These are phyloP conservation scores for Lasiosphaeris hirsuta DNA, from an alignment of 495 filamentous ascomycete genomes.

Conservation along the genomic window DNA sequence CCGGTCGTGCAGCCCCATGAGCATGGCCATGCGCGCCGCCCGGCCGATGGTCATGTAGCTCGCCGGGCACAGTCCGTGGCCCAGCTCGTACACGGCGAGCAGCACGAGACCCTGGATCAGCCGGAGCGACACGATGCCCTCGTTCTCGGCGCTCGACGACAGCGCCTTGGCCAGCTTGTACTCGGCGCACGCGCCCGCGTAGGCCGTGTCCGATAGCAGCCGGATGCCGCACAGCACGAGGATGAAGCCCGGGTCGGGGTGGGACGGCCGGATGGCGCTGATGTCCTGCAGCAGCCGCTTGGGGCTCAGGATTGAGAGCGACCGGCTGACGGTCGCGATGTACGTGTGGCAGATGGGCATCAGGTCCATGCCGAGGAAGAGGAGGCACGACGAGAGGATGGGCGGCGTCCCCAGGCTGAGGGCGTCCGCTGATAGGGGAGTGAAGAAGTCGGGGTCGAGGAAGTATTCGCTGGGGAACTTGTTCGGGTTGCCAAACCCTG, in stretches of 20 bases:
- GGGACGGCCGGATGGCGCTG: not conserved
- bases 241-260: not conserved
- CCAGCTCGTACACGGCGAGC: constrained; percentile 8
- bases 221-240: constrained; percentile 1
- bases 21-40: not conserved
- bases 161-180: not conserved
- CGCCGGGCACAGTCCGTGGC: constrained; percentile 8
- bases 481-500: not conserved
- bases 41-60: constrained; percentile 6
- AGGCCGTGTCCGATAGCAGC: not conserved
- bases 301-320: constrained; percentile 6
- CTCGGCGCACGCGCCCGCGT: not conserved
- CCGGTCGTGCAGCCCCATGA: not conserved
- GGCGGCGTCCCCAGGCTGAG: not conserved
- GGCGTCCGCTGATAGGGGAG: not conserved
- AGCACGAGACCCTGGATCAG: constrained; percentile 1
- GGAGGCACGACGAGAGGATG: not conserved
- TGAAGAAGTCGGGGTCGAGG: constrained; percentile 12
- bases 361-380: not conserved
- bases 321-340: not conserved
- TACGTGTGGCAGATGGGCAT: constrained; percentile 1
- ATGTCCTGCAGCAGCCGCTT: constrained; percentile 3
- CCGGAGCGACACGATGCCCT: constrained; percentile 4
- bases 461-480: constrained; percentile 7
- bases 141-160: not conserved